These are phyloP conservation scores for Cetradonia linearis DNA, from an alignment of 495 filamentous ascomycete species.

Conservation along the genomic window DNA sequence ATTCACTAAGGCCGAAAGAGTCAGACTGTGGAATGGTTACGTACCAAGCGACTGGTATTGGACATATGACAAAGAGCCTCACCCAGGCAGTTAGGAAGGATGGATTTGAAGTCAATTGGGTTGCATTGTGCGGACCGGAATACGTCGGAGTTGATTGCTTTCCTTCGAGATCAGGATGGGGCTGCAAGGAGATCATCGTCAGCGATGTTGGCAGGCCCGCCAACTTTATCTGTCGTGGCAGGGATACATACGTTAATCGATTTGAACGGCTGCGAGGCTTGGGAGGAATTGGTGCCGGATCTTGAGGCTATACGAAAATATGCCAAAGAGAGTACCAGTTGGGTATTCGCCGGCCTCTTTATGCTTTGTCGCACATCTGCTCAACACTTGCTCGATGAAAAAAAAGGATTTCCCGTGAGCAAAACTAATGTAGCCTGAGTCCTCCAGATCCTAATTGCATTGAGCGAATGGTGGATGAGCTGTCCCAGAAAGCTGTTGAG, in stretches of 20 bases:
- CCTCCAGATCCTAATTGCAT: background rate
- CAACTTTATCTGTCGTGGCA: background rate
- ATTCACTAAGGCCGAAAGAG: conserved; percentile 4
- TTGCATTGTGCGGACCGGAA: background rate
- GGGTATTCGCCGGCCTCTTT: background rate
- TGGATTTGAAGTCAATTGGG: conserved; percentile 1
- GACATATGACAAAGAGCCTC: background rate
- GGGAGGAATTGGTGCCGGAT: background rate
- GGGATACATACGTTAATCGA: background rate
- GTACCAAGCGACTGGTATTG: background rate
- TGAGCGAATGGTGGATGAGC: background rate
- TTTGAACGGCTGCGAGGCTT: background rate
- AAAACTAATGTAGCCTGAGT: background rate
- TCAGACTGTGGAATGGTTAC: conserved; percentile 4
- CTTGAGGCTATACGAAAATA: background rate
- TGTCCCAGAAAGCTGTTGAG: background rate
- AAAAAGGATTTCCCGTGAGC: background rate
- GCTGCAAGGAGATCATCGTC: conserved; percentile 7
- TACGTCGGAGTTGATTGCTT: background rate
- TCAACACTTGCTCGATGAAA: background rate
- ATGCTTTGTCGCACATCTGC: background rate
- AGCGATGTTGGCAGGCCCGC: background rate
- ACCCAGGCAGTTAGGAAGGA: background rate
- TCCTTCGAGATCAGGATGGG: background rate
- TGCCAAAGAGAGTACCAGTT: background rate